Base-by-base conservation (phyloP, 164 flowering plant genomes). In the Sextonia rubra region DNA sequence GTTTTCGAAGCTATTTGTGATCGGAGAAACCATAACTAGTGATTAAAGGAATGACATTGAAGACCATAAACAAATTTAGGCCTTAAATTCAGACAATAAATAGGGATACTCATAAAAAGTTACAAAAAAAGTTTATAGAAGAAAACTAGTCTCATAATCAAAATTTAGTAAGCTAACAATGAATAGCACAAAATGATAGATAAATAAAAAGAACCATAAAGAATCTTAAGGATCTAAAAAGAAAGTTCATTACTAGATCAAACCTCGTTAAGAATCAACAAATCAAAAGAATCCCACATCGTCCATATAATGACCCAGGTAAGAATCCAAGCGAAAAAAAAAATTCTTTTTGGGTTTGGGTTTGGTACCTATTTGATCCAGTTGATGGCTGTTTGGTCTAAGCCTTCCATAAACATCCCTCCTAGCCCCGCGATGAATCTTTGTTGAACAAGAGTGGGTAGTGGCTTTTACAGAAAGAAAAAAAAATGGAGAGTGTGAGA, bases 361-460 rank as follows among this genome's bases (percentile, higher is more conserved):
- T n/a, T n/a, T 8, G 72, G 12, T 81, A 88, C 96, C 93, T 86
- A 85, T 20, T 89, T 91, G 78, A 90, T 75, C 94, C 94, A 91
- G 75, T 82, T 80, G 69, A 89, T 82, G 6, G 97, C 92, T 58
- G 69, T 81, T 61, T 90, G 87, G 71, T 91, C 97, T 60, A 91
- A 70, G 2, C 92, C 97, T 69, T 89, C 91, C 0, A 91, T 88
- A 77, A 91, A 91, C 97, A 91, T 91, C 64, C 71, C 11, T 30
- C 37, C 1, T 25, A 44, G 18, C 17, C 56, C 18, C 56, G 1
- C 5, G n/a, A n/a, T n/a, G 37, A 30, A 30, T 30, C 37, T 30
- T 6, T 30, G 7, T 30, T 30, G 37, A 30, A 30, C 6, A 30
- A 30, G 6, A 30, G 37, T 30, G 37, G 37, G 37, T 30, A 30